Evolutionary conservation across 257 asterid genomes (phyloP).

Genomic region (Solanum virginianum): DNA sequence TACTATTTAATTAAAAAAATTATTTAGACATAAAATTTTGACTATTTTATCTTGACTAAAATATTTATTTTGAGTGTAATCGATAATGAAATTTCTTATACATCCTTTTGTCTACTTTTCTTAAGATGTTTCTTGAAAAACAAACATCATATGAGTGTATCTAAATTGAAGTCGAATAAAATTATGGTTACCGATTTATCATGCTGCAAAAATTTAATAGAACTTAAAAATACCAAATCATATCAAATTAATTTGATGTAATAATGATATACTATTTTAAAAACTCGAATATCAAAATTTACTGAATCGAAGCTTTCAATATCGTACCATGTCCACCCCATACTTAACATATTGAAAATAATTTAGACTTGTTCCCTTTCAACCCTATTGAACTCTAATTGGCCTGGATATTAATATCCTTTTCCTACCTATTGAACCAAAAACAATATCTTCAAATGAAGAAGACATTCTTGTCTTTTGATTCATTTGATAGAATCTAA

Average conservation of each 20-base stretch:
- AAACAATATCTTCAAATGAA: too few relatives aligned
- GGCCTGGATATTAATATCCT: too few relatives aligned
- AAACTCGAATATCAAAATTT: too few relatives aligned
- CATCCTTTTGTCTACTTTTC: too few relatives aligned
- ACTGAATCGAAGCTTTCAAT: too few relatives aligned
- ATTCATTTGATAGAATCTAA: neutral
- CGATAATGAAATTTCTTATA: neutral
- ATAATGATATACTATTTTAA: too few relatives aligned
- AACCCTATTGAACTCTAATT: too few relatives aligned
- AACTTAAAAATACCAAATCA: neutral
- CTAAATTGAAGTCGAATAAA: rapidly evolving
- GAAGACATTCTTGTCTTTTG: neutral
- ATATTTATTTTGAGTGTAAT: neutral
- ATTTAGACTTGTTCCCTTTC: too few relatives aligned
- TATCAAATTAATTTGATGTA: neutral
- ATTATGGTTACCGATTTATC: neutral
- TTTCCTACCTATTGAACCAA: too few relatives aligned
- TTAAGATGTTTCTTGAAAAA: neutral
- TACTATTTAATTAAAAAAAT: too few relatives aligned
- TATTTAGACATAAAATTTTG: neutral
- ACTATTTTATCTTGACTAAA: neutral
- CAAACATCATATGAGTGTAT: neutral
- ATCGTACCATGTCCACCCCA: too few relatives aligned
- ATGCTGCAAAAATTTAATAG: rapidly evolving
- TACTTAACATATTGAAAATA: too few relatives aligned